Conservation (phyloP, 2,329 filamentous ascomycete genomes). For the Neopestalotiopsis clavispora region DNA sequence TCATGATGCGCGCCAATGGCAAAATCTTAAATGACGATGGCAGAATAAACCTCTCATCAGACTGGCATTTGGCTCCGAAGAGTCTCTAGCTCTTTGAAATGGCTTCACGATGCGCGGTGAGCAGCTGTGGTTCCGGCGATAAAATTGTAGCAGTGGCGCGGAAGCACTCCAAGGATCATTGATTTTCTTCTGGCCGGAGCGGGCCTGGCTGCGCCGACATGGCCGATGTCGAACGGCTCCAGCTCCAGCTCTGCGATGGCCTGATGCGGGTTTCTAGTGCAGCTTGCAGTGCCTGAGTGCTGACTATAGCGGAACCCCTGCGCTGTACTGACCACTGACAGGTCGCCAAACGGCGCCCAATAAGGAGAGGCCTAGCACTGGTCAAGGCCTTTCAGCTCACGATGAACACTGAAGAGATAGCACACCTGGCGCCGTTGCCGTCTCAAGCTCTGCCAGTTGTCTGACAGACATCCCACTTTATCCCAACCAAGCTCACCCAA, state of each 20-base stretch:
- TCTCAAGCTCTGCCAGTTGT: neutral
- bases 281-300: neutral
- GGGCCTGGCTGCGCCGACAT: neutral
- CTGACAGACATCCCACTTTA: neutral
- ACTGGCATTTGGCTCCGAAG: neutral
- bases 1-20: conserved; percentile 7
- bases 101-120: neutral
- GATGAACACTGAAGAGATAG: neutral
- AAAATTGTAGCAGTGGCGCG: conserved; percentile 1
- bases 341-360: neutral
- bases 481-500: neutral
- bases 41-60: neutral
- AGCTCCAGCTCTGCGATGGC: neutral
- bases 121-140: neutral
- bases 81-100: neutral
- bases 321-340: neutral
- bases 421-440: neutral
- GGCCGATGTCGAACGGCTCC: conserved; percentile 1
- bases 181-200: conserved; percentile 10
- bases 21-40: neutral
- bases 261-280: neutral
- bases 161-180: conserved; percentile 7
- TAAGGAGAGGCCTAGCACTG: neutral
- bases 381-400: neutral
- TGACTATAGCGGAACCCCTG: neutral